phyloP scores from a whole-genome alignment of 257 asterid genomes.

The Schizonepeta tenuifolia region DNA sequence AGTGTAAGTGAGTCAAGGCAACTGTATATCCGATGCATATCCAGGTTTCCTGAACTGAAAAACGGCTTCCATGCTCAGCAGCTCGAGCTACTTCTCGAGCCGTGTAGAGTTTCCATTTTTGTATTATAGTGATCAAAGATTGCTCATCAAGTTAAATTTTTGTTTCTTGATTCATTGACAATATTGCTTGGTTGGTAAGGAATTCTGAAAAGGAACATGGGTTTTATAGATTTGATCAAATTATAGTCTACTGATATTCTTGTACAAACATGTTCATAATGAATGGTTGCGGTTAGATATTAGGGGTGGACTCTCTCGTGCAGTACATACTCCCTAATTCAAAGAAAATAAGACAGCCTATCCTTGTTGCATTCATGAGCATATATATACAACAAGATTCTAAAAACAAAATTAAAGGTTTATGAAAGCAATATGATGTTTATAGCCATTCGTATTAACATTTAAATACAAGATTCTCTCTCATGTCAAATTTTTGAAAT shows the following conservation, averaged over 20 bases:
- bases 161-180: constrained; percentile 43
- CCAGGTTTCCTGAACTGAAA: background rate
- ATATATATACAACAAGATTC: background rate
- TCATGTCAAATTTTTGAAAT: constrained; percentile 23
- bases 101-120: constrained; percentile 25
- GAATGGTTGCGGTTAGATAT: constrained; percentile 1
- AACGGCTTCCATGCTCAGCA: background rate
- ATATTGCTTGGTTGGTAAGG: constrained; percentile 28
- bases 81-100: constrained; percentile 23
- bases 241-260: constrained; percentile 25
- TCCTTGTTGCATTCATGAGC: too few relatives aligned
- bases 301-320: too few relatives aligned
- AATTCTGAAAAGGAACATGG: constrained; percentile 11
- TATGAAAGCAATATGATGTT: constrained; percentile 8
- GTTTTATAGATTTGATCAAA: constrained; percentile 2
- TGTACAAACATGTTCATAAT: constrained; percentile 25
- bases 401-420: constrained; percentile 1
- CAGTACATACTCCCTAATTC: too few relatives aligned
- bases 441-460: constrained; percentile 35
- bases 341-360: too few relatives aligned
- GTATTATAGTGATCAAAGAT: constrained; percentile 17
- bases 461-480: constrained; percentile 33
- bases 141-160: constrained; percentile 22
- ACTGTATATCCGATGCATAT: background rate
- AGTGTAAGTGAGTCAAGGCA: constrained; percentile 33